A percentile compares a stretch with the other conserved stretches of the same genome.
Evolutionary conservation across 2,329 filamentous ascomycete species (phyloP).

Genomic region (Sporothrix pallida): DNA sequence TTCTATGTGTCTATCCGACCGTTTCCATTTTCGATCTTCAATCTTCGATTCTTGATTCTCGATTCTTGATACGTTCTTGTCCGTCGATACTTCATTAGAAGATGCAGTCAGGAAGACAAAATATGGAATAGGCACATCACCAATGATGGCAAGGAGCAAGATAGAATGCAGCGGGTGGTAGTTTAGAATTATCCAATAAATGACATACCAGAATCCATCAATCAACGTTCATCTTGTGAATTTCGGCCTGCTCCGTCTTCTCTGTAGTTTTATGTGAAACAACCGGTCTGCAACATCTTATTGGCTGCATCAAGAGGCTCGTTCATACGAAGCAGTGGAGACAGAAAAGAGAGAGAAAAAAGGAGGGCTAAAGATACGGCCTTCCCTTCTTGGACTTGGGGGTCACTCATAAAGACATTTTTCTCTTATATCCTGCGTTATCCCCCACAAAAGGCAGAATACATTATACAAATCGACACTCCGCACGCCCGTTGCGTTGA

Average conservation of each 20-base stretch:
- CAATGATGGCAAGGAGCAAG: too few relatives aligned
- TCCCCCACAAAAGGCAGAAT: neutral
- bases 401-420: neutral
- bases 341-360: too few relatives aligned
- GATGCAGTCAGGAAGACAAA: too few relatives aligned
- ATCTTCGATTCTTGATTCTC: too few relatives aligned
- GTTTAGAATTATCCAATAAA: neutral
- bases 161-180: too few relatives aligned
- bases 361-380: slow-evolving; percentile 4
- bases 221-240: neutral
- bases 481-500: too few relatives aligned
- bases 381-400: neutral
- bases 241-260: neutral
- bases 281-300: neutral
- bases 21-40: too few relatives aligned
- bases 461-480: neutral
- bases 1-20: too few relatives aligned
- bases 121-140: too few relatives aligned
- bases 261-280: neutral
- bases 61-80: too few relatives aligned
- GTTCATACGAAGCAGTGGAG: neutral
- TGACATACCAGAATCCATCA: neutral
- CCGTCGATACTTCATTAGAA: too few relatives aligned
- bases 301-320: neutral
- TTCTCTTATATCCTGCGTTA: neutral